These are phyloP conservation scores for Glycine tomentella DNA, from an alignment of 306 rosid genomes.

Conservation along the genomic window DNA sequence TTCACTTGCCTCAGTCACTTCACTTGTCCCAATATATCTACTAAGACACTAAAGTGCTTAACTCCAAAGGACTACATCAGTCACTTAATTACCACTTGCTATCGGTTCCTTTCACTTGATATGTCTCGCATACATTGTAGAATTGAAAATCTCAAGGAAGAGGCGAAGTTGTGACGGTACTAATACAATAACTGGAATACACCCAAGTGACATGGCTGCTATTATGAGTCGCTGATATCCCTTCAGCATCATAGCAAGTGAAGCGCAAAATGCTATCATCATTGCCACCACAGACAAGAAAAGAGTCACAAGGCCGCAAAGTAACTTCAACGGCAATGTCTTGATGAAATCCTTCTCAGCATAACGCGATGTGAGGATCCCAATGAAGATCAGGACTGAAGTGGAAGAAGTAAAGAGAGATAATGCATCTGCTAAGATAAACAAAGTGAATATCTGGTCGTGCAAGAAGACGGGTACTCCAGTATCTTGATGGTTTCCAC, in stretches of 20 bases:
- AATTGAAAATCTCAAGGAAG: background rate
- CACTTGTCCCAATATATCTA: too few relatives aligned
- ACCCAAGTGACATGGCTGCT: background rate
- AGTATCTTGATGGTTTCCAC: slow-evolving; percentile 22
- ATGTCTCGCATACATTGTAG: background rate
- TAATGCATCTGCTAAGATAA: background rate
- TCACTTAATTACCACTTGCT: too few relatives aligned
- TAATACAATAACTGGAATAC: background rate
- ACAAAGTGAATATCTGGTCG: background rate
- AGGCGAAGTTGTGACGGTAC: slow-evolving; percentile 1
- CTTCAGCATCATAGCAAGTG: background rate
- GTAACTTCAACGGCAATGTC: slow-evolving; percentile 26
- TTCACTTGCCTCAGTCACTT: too few relatives aligned
- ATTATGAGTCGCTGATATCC: background rate
- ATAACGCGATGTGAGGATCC: slow-evolving; percentile 35
- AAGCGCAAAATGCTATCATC: slow-evolving; percentile 22
- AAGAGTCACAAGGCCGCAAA: background rate
- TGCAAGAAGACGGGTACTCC: slow-evolving; percentile 1
- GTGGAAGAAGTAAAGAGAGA: slow-evolving; percentile 33
- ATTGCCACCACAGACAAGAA: slow-evolving; percentile 27
- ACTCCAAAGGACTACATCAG: too few relatives aligned
- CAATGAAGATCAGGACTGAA: slow-evolving; percentile 27
- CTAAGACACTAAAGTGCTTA: too few relatives aligned
- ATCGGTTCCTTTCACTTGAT: background rate
- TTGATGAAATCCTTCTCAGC: slow-evolving; percentile 24